These are phyloP conservation scores for Aspergillus chevalieri DNA, from an alignment of 2,329 filamentous ascomycete genomes.

Conservation along the genomic window DNA sequence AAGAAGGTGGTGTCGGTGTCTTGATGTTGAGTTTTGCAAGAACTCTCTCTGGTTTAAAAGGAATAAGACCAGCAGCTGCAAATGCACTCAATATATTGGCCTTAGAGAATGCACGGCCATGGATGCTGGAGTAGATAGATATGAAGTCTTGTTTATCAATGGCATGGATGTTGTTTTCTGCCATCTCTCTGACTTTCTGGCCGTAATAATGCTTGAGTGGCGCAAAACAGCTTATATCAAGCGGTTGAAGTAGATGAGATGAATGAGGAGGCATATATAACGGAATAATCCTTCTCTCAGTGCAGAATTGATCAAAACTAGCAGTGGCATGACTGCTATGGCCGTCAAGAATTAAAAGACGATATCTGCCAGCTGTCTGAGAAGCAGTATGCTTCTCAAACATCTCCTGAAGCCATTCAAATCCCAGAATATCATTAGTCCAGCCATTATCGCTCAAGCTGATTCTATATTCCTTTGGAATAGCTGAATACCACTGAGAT, in stretches of 20 bases:
- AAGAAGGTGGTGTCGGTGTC: background rate
- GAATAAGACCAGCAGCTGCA: background rate
- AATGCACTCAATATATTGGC: background rate
- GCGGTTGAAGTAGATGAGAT: background rate
- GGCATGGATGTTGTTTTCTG: background rate
- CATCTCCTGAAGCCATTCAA: slow-evolving; percentile 1
- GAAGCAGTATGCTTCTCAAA: background rate
- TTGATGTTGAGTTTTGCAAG: background rate
- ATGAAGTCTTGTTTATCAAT: background rate
- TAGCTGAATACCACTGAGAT: background rate
- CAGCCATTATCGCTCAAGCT: background rate
- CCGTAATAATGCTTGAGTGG: background rate
- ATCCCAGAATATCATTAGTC: background rate
- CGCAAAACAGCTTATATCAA: background rate
- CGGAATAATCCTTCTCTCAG: no score
- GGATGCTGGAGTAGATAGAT: background rate
- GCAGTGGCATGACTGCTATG: slow-evolving; percentile 6
- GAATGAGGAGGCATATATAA: no score
- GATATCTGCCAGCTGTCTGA: background rate
- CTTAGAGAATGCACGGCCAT: background rate
- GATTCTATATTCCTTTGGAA: background rate
- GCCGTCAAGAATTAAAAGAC: slow-evolving; percentile 8
- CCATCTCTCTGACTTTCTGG: background rate
- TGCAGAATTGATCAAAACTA: slow-evolving; percentile 1
- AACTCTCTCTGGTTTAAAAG: background rate